Percentiles rank a stretch among this genome's conserved stretches.
phyloP scores from a whole-genome alignment of 805 yeast genomes.

The Schwanniomyces polymorphus region DNA sequence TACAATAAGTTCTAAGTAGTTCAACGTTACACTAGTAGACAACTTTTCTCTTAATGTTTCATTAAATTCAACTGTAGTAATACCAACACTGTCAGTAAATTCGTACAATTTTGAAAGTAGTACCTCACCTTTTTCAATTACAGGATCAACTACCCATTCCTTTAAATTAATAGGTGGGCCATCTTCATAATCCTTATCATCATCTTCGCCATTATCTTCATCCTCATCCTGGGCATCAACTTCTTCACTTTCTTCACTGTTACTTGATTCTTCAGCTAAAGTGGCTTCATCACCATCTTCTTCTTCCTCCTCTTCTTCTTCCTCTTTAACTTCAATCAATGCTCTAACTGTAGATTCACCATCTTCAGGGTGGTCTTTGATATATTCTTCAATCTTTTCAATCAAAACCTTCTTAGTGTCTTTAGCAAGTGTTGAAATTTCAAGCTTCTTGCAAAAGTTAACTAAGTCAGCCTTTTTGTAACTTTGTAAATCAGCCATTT shows the following conservation, averaged over 20 bases:
- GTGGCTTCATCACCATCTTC: constrained; percentile 16
- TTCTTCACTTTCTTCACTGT: constrained; percentile 21
- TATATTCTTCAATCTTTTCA: constrained; percentile 34
- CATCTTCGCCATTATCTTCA: constrained; percentile 31
- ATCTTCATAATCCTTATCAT: constrained; percentile 35
- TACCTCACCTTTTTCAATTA: constrained; percentile 28
- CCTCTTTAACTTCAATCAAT: constrained; percentile 17
- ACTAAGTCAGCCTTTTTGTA: constrained; percentile 43
- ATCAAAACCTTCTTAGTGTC: constrained; percentile 43
- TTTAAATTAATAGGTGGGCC: constrained; percentile 42
- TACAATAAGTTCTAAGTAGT: constrained; percentile 26
- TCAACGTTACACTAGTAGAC: constrained; percentile 36
- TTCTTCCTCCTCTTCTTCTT: constrained; percentile 18
- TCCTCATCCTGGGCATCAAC: constrained; percentile 16
- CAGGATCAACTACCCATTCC: constrained; percentile 38
- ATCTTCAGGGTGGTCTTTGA: constrained; percentile 25
- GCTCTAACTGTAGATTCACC: constrained; percentile 18
- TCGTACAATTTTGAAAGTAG: constrained; percentile 23
- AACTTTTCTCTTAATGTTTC: constrained; percentile 40
- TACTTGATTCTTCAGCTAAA: constrained; percentile 19
- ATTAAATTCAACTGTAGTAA: constrained; percentile 32
- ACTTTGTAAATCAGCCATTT: constrained; percentile 34
- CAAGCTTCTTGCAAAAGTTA: constrained; percentile 34
- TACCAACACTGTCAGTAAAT: constrained; percentile 35
- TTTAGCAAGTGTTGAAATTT: constrained; percentile 31